Conservation (phyloP, 2,329 filamentous ascomycete species). For the Diaporthe destruens region DNA sequence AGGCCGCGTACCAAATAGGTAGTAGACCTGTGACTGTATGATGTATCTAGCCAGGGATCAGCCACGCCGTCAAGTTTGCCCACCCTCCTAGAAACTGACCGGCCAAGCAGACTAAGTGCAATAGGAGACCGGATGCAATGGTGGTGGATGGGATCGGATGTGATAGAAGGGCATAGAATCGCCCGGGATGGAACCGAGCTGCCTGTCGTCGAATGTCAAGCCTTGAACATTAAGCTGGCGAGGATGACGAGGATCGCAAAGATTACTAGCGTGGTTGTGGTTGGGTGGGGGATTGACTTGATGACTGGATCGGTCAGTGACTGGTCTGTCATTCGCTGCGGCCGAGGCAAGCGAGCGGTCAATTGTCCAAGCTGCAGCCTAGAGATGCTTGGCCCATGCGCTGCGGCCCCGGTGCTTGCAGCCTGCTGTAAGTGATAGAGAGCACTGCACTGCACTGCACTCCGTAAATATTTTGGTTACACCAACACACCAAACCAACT, state of each 20-base stretch:
- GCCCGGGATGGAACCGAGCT: not conserved
- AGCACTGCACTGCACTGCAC: too few species aligned
- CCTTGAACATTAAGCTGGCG: constrained; percentile 12
- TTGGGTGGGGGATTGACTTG: constrained; percentile 16
- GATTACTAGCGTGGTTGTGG: constrained; percentile 1
- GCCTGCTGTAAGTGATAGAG: constrained; percentile 22
- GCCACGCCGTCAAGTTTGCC: constrained; percentile 39
- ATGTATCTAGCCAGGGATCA: constrained; percentile 19
- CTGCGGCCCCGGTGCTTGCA: constrained; percentile 11
- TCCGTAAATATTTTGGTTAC: not conserved
- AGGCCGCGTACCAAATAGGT: constrained; percentile 5
- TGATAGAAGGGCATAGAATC: not conserved
- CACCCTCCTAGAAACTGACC: not conserved
- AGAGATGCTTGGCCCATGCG: constrained; percentile 25
- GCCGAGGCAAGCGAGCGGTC: constrained; percentile 32
- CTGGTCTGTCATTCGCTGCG: constrained; percentile 23
- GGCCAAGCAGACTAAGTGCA: not conserved
- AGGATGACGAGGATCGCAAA: constrained; percentile 3
- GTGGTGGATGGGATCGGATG: constrained; percentile 2
- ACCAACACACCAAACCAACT: not conserved
- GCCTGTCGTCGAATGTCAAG: constrained; percentile 32
- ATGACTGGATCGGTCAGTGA: constrained; percentile 24
- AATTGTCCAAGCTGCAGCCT: constrained; percentile 21
- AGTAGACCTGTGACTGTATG: not conserved
- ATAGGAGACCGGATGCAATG: not conserved